Conservation (phyloP, 202 grass and related monocot species). For the Schoenoplectus triqueter region DNA sequence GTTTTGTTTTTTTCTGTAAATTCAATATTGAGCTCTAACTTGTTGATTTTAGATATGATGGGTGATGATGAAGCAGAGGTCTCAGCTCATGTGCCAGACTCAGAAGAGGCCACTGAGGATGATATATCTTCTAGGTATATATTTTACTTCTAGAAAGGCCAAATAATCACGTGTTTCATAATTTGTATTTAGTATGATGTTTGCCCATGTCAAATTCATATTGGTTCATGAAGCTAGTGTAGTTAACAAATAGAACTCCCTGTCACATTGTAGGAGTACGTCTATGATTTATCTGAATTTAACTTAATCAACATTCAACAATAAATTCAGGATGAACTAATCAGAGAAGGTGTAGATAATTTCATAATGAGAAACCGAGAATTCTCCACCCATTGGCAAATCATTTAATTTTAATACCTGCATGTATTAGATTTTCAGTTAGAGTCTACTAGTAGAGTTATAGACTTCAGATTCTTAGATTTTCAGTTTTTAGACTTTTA, state of each 20-base stretch:
- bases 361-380: not conserved
- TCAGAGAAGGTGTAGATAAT: not conserved
- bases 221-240: not conserved
- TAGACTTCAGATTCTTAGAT: too few species aligned
- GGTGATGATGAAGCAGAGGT: slow-evolving; percentile 66
- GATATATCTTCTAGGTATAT: slow-evolving; percentile 94
- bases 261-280: not conserved
- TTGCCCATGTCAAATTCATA: slow-evolving; percentile 1
- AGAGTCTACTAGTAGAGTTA: too few species aligned
- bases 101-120: slow-evolving; percentile 90
- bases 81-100: slow-evolving; percentile 72
- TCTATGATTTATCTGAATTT: slow-evolving; percentile 4
- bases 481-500: too few species aligned
- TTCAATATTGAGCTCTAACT: slow-evolving; percentile 35
- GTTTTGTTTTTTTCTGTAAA: slow-evolving; percentile 9
- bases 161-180: not conserved
- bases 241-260: not conserved
- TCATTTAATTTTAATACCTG: not conserved
- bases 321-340: not conserved
- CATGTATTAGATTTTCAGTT: not conserved
- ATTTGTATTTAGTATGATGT: not conserved
- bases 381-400: not conserved
- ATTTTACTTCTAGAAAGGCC: not conserved
- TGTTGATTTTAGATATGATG: slow-evolving; percentile 56
- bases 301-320: not conserved